Base-by-base conservation (phyloP, 2,329 filamentous ascomycete species). In the Fonsecaea pugnacius region DNA sequence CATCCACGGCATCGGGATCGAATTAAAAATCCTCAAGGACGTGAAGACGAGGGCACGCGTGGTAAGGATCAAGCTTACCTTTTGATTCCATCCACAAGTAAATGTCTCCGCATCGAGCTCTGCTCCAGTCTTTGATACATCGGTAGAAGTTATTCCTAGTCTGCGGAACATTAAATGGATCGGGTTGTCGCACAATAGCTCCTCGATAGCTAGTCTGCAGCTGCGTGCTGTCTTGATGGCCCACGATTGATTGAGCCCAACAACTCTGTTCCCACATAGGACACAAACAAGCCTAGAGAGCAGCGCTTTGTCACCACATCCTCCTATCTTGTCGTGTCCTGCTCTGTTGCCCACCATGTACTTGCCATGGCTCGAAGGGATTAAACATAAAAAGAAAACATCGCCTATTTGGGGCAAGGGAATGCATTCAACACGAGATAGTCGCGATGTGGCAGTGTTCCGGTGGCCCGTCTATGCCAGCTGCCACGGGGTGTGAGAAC, bases 151-250 rank as follows among this genome's bases (percentile, higher is more conserved):
- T 51, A 24, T 43, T 59, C 30, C 18, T 50, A 63, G 43, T 60
- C 52, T 65, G 63, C 60, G 62, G 58, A 63, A 67, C 62, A 55
- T 60, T 48, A 50, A 56, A 38, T 48, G 38, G 52, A 30, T 38
- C 46, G 36, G 46, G 30, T 16, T 60, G 66, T 67, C 40, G 63
- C 60, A 67, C 66, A 63, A 35, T 38, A 36, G 16, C 40, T 38
- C 40, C 7, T 36, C 32, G 18, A 61, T 53, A 55, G 35, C 52
- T 51, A 57, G 46, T 43, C 43, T n/a, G 43, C 18, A 52, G 21
- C 53, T 24, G 50, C 24, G 55, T 12, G 10, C 14, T 30, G 30
- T 30, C 43, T 43, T 32, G 53, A 35, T 24, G 7, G 52, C 43
- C 35, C 46, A 54, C 43, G 32, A 32, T 10, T 33, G 48, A 16